Conservation (phyloP, 495 filamentous ascomycete species). For the Penicillium simplicissimum region DNA sequence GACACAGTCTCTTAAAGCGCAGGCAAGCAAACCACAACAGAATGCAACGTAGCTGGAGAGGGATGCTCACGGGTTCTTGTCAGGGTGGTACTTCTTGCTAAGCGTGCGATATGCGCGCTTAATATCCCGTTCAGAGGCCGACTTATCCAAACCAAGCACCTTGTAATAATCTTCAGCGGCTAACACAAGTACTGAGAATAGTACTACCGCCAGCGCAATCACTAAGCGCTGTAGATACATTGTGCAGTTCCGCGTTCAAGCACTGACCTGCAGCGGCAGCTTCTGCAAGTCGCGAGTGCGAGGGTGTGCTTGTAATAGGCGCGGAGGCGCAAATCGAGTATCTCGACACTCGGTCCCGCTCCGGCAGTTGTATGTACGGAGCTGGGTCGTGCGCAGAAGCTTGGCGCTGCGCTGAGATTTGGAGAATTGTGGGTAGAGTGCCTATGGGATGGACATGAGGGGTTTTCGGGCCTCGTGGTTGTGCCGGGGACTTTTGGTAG, state of each 20-base stretch:
- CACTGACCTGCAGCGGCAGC: slow-evolving; percentile 14
- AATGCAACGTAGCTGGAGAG: neutral
- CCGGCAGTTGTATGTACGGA: slow-evolving; percentile 1
- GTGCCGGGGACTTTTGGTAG: slow-evolving; percentile 1
- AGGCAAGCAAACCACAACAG: neutral
- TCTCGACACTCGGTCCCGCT: slow-evolving; percentile 5
- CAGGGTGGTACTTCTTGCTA: slow-evolving; percentile 95
- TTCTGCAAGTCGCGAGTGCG: neutral
- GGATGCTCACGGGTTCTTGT: slow-evolving; percentile 89
- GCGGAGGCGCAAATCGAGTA: neutral
- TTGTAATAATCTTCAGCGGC: slow-evolving; percentile 90
- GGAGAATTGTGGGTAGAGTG: neutral
- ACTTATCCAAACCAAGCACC: slow-evolving; percentile 77
- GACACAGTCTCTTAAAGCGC: neutral
- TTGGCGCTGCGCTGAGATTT: neutral
- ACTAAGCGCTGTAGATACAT: slow-evolving; percentile 29
- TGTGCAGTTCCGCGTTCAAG: neutral
- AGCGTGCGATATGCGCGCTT: slow-evolving; percentile 93
- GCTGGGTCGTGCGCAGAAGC: slow-evolving; percentile 6
- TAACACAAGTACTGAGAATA: slow-evolving; percentile 40
- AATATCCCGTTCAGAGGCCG: slow-evolving; percentile 85
- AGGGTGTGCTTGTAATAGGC: neutral
- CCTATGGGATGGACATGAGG: slow-evolving; percentile 18
- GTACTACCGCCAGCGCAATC: slow-evolving; percentile 24
- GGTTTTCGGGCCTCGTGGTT: neutral